These are phyloP conservation scores for Cadophora luteo-olivacea DNA, from an alignment of 2,329 filamentous ascomycete species.

Conservation along the genomic window DNA sequence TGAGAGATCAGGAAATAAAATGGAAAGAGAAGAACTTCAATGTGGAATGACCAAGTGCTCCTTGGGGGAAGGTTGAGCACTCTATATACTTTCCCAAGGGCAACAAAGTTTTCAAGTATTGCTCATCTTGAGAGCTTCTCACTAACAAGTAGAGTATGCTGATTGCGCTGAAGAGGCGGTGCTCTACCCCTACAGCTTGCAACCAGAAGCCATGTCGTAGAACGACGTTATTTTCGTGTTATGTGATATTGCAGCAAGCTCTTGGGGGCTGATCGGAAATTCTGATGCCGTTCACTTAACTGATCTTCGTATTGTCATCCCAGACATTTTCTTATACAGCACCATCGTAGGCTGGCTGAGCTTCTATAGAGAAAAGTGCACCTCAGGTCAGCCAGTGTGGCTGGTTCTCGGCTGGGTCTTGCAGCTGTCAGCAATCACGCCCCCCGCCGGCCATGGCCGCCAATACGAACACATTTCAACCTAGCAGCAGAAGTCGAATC, in stretches of 20 bases:
- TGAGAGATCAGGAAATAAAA: constrained; percentile 9
- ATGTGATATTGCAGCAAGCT: not conserved
- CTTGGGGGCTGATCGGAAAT: not conserved
- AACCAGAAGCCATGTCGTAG: not conserved
- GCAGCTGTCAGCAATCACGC: constrained; percentile 19
- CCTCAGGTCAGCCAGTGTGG: constrained; percentile 10
- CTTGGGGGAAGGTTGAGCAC: not conserved
- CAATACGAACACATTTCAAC: not conserved
- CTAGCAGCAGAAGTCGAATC: too few relatives aligned
- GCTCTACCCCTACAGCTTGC: not conserved
- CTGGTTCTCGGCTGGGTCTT: constrained; percentile 9
- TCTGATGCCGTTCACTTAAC: not conserved
- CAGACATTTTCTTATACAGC: not conserved
- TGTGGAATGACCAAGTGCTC: not conserved
- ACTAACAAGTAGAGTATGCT: not conserved
- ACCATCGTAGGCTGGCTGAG: not conserved
- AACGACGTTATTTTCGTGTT: not conserved
- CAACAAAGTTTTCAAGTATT: not conserved
- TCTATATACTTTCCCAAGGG: constrained; percentile 2
- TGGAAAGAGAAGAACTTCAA: constrained; percentile 24
- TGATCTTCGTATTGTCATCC: not conserved
- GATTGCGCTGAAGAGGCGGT: not conserved
- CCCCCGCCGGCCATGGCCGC: not conserved
- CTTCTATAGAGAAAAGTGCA: not conserved
- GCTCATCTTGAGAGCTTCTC: not conserved